Conservation (phyloP, 495 filamentous ascomycete genomes). For the Trichocladium uniseriatum region DNA sequence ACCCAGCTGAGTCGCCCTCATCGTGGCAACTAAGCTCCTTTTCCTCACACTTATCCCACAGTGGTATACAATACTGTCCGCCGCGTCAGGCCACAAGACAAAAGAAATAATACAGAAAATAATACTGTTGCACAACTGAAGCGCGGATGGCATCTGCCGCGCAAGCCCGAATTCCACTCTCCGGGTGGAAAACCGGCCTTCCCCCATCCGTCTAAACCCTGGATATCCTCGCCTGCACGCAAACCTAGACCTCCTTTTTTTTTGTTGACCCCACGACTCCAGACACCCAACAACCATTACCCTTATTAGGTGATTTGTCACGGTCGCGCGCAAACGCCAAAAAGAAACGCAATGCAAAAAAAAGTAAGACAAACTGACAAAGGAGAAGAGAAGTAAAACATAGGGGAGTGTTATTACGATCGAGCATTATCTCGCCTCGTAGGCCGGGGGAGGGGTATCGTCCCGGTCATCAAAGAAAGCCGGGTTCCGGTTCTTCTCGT, state of each 20-base stretch:
- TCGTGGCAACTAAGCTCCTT: not conserved
- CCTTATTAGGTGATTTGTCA: constrained; percentile 1
- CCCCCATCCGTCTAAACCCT: not conserved
- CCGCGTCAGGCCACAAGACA: not conserved
- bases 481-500: constrained; percentile 46
- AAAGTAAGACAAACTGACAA: constrained; percentile 1
- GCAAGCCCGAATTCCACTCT: not conserved
- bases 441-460: constrained; percentile 55
- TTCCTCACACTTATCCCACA: constrained; percentile 8
- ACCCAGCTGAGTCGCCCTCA: not conserved
- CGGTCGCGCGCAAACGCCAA: constrained; percentile 11
- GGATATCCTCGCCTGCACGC: not conserved
- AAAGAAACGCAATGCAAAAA: not conserved
- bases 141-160: not conserved
- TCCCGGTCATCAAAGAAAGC: constrained; percentile 41
- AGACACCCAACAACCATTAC: constrained; percentile 17
- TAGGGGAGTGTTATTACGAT: too few relatives aligned
- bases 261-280: constrained; percentile 8
- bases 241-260: constrained; percentile 1
- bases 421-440: constrained; percentile 35
- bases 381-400: constrained; percentile 1
- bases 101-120: not conserved
- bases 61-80: constrained; percentile 1
- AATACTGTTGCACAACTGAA: not conserved
- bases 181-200: not conserved